Base-by-base conservation (phyloP, 1,139 yeast species). In the Saccharomyces hybrid region DNA sequence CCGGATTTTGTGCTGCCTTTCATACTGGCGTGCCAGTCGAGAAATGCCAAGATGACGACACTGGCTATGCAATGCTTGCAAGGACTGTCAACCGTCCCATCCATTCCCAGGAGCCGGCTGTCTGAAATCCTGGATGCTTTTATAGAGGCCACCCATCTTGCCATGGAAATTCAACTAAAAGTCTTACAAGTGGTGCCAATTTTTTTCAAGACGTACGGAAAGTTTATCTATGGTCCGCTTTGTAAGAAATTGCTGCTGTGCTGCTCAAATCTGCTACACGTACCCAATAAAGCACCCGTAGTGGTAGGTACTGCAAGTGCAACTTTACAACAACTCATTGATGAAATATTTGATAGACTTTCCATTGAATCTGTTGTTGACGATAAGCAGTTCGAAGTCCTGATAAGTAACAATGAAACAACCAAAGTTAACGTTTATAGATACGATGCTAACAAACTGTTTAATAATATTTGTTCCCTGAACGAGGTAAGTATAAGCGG, bases 281-380 rank as follows among this genome's bases (percentile, higher is more conserved):
- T 82, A 7, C 79, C 82, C 19, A 86, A 82, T 58, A 86, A 86
- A 62, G 78, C 84, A 3, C 82, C 87, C 9, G 50, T 31, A 0
- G 87, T 88, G 59, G 78, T 82, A n/a, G 91, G 90, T 62, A 88
- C 98, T 0, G 97, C 97, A 0, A 83, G 89, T 50, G 99, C 98
- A 1, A 89, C 98, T 1, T 78, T 90, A 50, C 95, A 90, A 61
- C 98, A 93, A 67, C 72, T 93, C 49, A 79, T 90, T 52, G 81
- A 86, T 46, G 81, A 86, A 42, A 78, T 89, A 0, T 91, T 84
- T 68, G 97, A 90, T 52, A 47, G 54, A 24, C 48, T 52, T 19
- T 28, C 57, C 79, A 83, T 55, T 78, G 63, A 12, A 49, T 58
- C 19, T 57, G 56, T 34, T 49, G 58, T 14, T 50, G 67, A 65